Base-by-base conservation (phyloP, 2,329 filamentous ascomycete genomes). In the Leptographium wingfieldii region DNA sequence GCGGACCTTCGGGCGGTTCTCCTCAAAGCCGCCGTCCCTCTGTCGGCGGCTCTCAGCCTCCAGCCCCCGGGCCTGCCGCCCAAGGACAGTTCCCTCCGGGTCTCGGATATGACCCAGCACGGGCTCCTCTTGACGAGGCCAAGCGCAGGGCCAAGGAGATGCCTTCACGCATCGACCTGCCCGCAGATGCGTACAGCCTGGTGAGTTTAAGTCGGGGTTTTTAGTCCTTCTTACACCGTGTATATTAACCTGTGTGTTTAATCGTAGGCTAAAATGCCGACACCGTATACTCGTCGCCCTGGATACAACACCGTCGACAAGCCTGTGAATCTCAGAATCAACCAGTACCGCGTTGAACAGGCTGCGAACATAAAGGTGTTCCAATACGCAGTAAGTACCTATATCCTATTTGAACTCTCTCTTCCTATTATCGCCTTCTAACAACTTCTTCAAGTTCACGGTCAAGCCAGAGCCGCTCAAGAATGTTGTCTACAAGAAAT, bases 331-430 rank as follows among this genome's bases (percentile, higher is more conserved):
- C 82, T 85, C 48, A 84, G 84, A 0, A 77, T 71, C 2, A 79
- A 76, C 14, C 80, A 66, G 35, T 66, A 64, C 58, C 62, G 65
- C 3, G 63, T 66, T 1, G 61, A 64, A 22, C 59, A 63, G 25
- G 59, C 63, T 2, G 29, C 31, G 16, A 57, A 55, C 9, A 55
- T 64, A 53, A 62, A 82, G 0, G 81, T 96, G 27, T 85, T 85
- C 63, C 92, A 96, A 69, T 97, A 92, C 66, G 90, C 96, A 74
- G 88, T 92, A 74, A 79, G 87, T 80, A 19, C 4, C 7, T 5
- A 14, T 1, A 3, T 6, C 33, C 35, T 12, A n/a, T 40, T 19
- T 19, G 19, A 43, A 12, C 14, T n/a, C 10, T 5, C 25, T 9
- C 6, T 49, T 5, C 22, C 22, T 22, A 22, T 55, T 9, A 7